phyloP scores from a whole-genome alignment of 352 stramenopile species.

The Phytophthora sansomeana region DNA sequence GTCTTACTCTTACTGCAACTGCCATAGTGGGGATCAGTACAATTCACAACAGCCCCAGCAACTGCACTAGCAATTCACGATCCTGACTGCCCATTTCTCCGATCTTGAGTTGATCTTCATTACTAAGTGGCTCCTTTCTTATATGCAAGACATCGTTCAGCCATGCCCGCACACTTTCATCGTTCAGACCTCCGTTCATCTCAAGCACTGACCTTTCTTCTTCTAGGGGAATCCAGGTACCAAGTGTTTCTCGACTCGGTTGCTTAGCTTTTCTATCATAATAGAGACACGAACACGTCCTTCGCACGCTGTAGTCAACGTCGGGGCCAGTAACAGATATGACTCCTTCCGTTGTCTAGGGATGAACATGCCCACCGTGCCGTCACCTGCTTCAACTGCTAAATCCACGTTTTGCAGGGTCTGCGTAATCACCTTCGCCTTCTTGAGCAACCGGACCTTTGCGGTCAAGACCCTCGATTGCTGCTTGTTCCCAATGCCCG shows the following conservation, averaged over 20 bases:
- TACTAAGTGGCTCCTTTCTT: neutral
- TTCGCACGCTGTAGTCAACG: neutral
- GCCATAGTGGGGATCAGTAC: too few species aligned
- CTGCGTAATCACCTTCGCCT: neutral
- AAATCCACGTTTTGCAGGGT: neutral
- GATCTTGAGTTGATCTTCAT: neutral
- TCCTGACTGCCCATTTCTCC: neutral
- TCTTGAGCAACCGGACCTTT: neutral
- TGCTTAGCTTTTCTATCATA: neutral
- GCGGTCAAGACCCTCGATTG: neutral
- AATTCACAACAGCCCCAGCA: too few species aligned
- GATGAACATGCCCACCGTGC: neutral
- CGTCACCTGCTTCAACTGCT: constrained; percentile 2
- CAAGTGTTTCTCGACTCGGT: neutral
- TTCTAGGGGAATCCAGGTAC: neutral
- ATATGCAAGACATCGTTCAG: neutral
- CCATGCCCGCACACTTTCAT: neutral
- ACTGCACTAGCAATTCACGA: neutral
- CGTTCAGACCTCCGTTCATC: neutral
- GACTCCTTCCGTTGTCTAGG: neutral
- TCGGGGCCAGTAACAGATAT: neutral
- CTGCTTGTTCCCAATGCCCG: neutral
- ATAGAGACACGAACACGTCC: neutral
- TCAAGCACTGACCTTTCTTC: constrained; percentile 1
- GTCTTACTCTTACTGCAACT: too few species aligned